These are phyloP conservation scores for Phytophthora ohioensis DNA, from an alignment of 352 stramenopile species.

Conservation along the genomic window DNA sequence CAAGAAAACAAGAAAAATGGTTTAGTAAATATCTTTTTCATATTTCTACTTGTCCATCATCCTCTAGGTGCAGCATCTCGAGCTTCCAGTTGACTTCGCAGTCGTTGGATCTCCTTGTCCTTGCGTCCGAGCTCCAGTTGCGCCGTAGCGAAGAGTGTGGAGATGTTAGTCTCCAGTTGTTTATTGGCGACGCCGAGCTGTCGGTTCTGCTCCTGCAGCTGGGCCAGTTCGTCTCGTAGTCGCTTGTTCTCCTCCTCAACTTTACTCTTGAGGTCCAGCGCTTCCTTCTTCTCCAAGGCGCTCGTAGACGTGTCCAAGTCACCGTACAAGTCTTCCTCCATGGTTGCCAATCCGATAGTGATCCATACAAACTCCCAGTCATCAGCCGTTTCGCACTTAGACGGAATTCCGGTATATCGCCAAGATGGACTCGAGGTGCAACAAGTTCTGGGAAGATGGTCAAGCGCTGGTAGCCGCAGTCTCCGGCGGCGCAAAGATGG, in stretches of 20 bases:
- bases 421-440: slow-evolving; percentile 70
- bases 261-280: slow-evolving; percentile 58
- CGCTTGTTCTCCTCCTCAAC: slow-evolving; percentile 62
- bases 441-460: slow-evolving; percentile 84
- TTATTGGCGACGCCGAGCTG: slow-evolving; percentile 65
- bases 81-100: slow-evolving; percentile 58
- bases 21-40: slow-evolving; percentile 30
- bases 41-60: slow-evolving; percentile 7
- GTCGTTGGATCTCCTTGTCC: slow-evolving; percentile 76
- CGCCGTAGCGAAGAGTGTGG: slow-evolving; percentile 74
- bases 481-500: slow-evolving; percentile 32
- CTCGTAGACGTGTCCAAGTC: slow-evolving; percentile 85
- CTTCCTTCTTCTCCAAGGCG: slow-evolving; percentile 73
- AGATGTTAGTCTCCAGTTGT: slow-evolving; percentile 79
- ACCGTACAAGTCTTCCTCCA: slow-evolving; percentile 76
- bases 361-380: slow-evolving; percentile 27
- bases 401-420: slow-evolving; percentile 5
- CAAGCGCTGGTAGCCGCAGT: slow-evolving; percentile 55
- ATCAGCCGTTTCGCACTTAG: slow-evolving; percentile 31
- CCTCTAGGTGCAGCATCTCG: slow-evolving; percentile 6
- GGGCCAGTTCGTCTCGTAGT: slow-evolving; percentile 63
- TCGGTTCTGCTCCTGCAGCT: slow-evolving; percentile 72
- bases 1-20: slow-evolving; percentile 34
- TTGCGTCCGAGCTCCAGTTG: slow-evolving; percentile 83
- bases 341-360: slow-evolving; percentile 6